A percentile compares a stretch with the other conserved stretches of the same genome.
phyloP scores from a whole-genome alignment of 352 stramenopile species.

The Phytophthora fragariae region DNA sequence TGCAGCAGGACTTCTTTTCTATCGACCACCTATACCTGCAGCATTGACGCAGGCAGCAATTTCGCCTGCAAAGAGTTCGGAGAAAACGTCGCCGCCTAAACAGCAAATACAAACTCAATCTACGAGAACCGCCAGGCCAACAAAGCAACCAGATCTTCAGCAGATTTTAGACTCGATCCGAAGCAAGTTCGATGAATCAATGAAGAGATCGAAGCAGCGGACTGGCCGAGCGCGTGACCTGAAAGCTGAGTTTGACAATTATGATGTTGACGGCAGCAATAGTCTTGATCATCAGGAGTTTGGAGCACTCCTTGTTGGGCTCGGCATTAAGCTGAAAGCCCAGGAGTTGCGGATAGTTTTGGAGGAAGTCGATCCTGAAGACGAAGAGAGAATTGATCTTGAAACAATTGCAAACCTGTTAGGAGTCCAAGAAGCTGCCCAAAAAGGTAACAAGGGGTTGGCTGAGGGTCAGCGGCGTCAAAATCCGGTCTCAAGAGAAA shows the following conservation, averaged over 20 bases:
- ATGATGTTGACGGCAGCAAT: constrained; percentile 56
- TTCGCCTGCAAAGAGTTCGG: constrained; percentile 9
- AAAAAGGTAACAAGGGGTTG: constrained; percentile 8
- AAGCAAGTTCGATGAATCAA: constrained; percentile 33
- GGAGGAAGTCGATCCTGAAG: constrained; percentile 49
- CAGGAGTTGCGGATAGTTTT: constrained; percentile 52
- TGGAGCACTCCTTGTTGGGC: constrained; percentile 53
- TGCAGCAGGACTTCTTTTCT: constrained; percentile 71
- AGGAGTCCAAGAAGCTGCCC: constrained; percentile 2
- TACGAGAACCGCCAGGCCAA: background rate
- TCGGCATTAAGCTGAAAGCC: constrained; percentile 64
- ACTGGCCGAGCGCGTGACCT: constrained; percentile 26
- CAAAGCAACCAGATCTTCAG: constrained; percentile 27
- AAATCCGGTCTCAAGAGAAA: background rate
- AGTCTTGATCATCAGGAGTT: constrained; percentile 73
- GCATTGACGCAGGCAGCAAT: background rate
- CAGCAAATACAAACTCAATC: constrained; percentile 9
- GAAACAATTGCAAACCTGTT: constrained; percentile 49
- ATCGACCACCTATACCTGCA: constrained; percentile 42
- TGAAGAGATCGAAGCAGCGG: constrained; percentile 40
- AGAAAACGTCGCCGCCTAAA: constrained; percentile 13
- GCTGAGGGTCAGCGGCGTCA: constrained; percentile 7
- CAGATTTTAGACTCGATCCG: constrained; percentile 35
- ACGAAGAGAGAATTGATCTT: constrained; percentile 57
- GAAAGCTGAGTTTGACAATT: constrained; percentile 54